These are phyloP conservation scores for Flaveria brownii DNA, from an alignment of 129 eudicot genomes.

Conservation along the genomic window DNA sequence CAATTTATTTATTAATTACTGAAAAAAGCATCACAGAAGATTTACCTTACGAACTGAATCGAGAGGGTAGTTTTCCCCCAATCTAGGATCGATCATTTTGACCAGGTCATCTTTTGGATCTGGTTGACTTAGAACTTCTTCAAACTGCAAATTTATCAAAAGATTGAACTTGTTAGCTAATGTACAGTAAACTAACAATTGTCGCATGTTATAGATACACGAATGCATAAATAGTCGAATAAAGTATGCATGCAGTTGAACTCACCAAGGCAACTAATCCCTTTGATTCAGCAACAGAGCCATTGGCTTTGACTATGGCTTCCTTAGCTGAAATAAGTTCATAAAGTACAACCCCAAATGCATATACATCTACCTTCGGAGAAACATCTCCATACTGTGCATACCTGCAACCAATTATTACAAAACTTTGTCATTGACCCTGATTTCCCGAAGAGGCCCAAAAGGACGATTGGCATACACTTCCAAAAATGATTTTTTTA, in stretches of 20 bases:
- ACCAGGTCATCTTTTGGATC: constrained; percentile 56
- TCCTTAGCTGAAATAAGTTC: constrained; percentile 91
- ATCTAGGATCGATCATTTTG: constrained; percentile 77
- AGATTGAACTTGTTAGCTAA: constrained; percentile 4
- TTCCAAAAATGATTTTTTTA: neutral
- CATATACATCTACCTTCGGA: constrained; percentile 90
- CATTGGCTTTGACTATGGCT: constrained; percentile 72
- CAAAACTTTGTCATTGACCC: constrained; percentile 1
- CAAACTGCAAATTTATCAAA: constrained; percentile 50
- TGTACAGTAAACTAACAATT: neutral
- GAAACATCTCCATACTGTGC: constrained; percentile 81
- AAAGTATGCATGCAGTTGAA: constrained; percentile 17
- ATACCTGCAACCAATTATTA: constrained; percentile 55
- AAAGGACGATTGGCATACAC: neutral
- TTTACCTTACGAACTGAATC: constrained; percentile 77
- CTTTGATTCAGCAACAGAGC: constrained; percentile 51
- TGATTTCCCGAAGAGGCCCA: neutral
- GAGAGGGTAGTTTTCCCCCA: constrained; percentile 65
- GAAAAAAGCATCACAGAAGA: neutral
- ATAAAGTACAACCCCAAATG: constrained; percentile 94
- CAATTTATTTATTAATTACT: neutral
- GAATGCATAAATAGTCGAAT: neutral
- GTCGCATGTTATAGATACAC: neutral
- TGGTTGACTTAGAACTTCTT: constrained; percentile 53
- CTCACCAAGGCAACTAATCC: constrained; percentile 82